phyloP scores from a whole-genome alignment of 768 basidiomycete genomes.

The Amanita phalloides region DNA sequence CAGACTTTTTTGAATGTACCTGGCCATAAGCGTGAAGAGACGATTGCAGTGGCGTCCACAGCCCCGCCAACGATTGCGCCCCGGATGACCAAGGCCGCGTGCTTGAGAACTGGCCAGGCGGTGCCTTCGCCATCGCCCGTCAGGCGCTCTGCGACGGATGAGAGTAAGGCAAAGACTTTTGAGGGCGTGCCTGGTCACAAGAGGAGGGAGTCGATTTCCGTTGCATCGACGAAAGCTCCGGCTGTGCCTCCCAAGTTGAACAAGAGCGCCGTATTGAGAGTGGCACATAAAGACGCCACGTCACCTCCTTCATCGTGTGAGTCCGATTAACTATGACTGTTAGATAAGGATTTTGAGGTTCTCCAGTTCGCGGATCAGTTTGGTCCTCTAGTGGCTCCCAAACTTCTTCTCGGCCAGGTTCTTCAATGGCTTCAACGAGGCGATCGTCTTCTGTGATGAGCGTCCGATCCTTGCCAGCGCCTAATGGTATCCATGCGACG shows the following conservation, averaged over 20 bases:
- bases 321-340: slow-evolving; percentile 16
- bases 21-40: slow-evolving; percentile 65
- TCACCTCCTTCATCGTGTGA: slow-evolving; percentile 63
- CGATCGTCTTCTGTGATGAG: neutral
- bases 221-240: slow-evolving; percentile 58
- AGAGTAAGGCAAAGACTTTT: slow-evolving; percentile 30
- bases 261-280: slow-evolving; percentile 65
- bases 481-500: neutral
- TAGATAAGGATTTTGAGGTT: neutral
- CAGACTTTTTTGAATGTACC: slow-evolving; percentile 71
- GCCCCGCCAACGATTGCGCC: slow-evolving; percentile 64
- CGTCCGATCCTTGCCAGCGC: neutral
- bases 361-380: slow-evolving; percentile 36
- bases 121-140: slow-evolving; percentile 30
- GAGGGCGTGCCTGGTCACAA: slow-evolving; percentile 83
- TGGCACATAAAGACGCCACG: slow-evolving; percentile 40
- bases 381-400: neutral
- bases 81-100: slow-evolving; percentile 66
- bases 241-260: slow-evolving; percentile 61
- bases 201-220: slow-evolving; percentile 61
- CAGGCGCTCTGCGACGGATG: slow-evolving; percentile 24
- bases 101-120: slow-evolving; percentile 46
- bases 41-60: slow-evolving; percentile 65
- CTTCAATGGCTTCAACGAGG: neutral
- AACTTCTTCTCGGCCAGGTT: neutral